Evolutionary conservation across 1,284 basidiomycete genomes (phyloP), one percentile per base, ranked within the genome.

Genomic region (Sanghuangporus sanghuang): DNA sequence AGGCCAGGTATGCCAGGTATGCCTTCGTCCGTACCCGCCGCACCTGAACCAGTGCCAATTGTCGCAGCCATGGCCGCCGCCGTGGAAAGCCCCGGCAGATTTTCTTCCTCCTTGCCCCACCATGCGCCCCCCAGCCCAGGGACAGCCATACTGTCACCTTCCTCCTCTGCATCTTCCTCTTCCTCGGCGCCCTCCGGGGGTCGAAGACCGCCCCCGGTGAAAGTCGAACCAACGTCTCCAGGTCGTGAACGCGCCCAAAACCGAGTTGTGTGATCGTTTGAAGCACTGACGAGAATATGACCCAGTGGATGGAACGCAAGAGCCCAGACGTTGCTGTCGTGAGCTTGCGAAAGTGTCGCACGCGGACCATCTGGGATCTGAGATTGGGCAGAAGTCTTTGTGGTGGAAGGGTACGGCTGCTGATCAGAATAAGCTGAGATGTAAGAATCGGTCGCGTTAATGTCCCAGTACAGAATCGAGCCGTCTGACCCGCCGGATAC

Each of bases 251-350:
- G 85, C 62, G 89, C 90, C 96, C 97, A 99, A 82, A 98, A 99
- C 12, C 96, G 86, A 14, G 96, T 97, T 11, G 96, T 97, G 75
- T 97, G 95, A 78, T 99, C 96, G 78, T 98, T 98, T 38, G 91
- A 93, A 8, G 92, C 97, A 62, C 85, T 90, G 68, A 90, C 95
- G 67, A 99, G 86, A 67, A 98, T 82, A 76, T 99, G 96, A 0
- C 97, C 96, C 9, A 98, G 84, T 0, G 96, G 96, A 77, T 99
- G 96, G 84, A 89, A 99, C 5, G 93, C 87, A 67, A 99, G 84
- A 0, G 93, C 89, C 93, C 96, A 98, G 66, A 99, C 92, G 75
- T 96, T 97, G 52, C 92, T 93, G 77, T 99, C 96, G 81, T 99
- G 97, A 16, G 97, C 96, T 71, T 92, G 89, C 16, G 91, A 88